Evolutionary conservation across 2,329 filamentous ascomycete genomes (phyloP).

Genomic region (Trematosphaeria pertusa): DNA sequence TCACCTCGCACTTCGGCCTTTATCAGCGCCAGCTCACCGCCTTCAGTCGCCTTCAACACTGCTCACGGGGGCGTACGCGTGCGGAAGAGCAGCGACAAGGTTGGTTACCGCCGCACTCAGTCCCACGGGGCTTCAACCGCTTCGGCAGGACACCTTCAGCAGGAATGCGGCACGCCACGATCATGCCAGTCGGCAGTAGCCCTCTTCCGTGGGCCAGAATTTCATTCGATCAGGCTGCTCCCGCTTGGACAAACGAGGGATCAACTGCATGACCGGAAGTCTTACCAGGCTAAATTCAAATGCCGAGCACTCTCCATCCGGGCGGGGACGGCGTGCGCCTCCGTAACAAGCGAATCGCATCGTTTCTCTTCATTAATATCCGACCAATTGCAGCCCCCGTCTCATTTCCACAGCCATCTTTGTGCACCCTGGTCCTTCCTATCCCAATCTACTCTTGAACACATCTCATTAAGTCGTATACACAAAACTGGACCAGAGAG

Average conservation of each 20-base stretch:
- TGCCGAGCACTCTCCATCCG: conserved; percentile 15
- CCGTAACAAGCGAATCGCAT: conserved; percentile 16
- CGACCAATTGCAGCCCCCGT: conserved; percentile 17
- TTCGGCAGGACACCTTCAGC: no score
- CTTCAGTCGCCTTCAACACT: not conserved
- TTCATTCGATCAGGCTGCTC: no score
- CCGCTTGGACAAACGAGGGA: not conserved
- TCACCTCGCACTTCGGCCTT: no score
- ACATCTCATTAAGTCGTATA: conserved; percentile 20
- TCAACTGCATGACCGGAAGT: not conserved
- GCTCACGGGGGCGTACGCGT: not conserved
- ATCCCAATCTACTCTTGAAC: conserved; percentile 21
- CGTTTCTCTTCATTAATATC: not conserved
- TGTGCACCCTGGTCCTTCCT: conserved; percentile 11
- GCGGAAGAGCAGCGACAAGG: not conserved
- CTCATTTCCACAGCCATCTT: conserved; percentile 13
- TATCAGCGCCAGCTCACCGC: not conserved
- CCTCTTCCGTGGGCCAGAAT: no score
- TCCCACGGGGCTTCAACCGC: no score
- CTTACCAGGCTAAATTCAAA: conserved; percentile 24
- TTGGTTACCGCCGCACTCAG: conserved; percentile 1
- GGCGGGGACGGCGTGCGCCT: not conserved
- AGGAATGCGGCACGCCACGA: no score
- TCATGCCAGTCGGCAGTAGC: no score
- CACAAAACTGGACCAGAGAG: conserved; percentile 10